Conservation (phyloP, 139 green algal genomes). For the Gonium pectorale region DNA sequence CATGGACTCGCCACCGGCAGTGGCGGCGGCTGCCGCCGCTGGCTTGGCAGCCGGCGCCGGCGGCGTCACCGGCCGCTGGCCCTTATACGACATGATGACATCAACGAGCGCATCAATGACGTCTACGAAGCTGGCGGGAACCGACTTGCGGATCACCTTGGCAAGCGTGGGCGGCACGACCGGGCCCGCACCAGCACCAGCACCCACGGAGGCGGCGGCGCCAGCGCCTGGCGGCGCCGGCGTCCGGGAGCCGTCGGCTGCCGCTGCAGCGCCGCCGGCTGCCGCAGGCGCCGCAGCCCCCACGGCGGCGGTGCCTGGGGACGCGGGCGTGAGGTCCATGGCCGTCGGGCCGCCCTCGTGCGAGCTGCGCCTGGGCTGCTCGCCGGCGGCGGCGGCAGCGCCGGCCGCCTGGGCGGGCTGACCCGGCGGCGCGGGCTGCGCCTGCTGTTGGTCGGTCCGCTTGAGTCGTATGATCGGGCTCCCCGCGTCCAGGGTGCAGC, state of each 20-base stretch:
- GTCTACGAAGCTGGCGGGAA: constrained; percentile 81
- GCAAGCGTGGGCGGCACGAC: neutral
- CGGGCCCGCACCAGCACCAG: neutral
- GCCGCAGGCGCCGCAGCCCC: neutral
- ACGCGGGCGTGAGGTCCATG: constrained; percentile 17
- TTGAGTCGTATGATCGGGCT: constrained; percentile 44
- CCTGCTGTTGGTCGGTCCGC: constrained; percentile 28
- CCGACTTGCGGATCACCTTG: constrained; percentile 59
- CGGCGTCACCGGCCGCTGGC: neutral
- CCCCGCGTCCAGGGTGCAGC: constrained; percentile 62
- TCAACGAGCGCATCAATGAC: constrained; percentile 88
- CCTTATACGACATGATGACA: constrained; percentile 75
- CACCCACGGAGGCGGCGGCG: neutral
- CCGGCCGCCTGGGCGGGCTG: neutral
- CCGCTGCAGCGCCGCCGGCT: neutral
- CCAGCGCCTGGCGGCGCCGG: neutral
- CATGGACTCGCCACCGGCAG: constrained; percentile 12
- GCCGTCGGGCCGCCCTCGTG: constrained; percentile 1
- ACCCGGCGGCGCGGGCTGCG: constrained; percentile 1
- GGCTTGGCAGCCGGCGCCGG: neutral
- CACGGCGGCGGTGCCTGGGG: neutral
- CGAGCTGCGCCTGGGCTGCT: constrained; percentile 5
- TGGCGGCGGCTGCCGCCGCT: neutral
- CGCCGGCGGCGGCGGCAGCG: neutral
- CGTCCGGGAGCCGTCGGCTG: neutral